A percentile compares a stretch with the other conserved stretches of the same genome.
Evolutionary conservation across 441 rosid genomes (phyloP).

Genomic region (Erodium moschatum): DNA sequence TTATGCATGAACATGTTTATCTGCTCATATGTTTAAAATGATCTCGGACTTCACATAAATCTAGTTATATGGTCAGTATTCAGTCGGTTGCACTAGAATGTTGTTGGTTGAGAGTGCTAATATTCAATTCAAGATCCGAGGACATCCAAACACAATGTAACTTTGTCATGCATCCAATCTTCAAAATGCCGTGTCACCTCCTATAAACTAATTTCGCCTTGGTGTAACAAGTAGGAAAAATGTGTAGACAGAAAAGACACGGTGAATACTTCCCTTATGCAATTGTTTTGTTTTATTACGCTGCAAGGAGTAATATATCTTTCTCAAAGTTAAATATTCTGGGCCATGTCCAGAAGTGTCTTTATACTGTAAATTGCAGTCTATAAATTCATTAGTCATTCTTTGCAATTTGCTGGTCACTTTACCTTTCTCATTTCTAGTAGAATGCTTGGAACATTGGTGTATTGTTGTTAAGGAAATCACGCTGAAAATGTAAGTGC

Average conservation of each 20-base stretch:
- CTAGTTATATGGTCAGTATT: not conserved
- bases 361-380: not conserved
- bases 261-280: not conserved
- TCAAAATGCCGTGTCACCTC: not conserved
- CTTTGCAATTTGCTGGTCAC: not conserved
- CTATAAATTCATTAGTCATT: not conserved
- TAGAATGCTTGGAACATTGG: not conserved
- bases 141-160: not conserved
- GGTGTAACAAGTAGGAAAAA: not conserved
- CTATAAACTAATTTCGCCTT: no score
- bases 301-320: not conserved
- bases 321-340: not conserved
- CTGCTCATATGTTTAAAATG: not conserved
- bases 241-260: not conserved
- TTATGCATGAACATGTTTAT: not conserved
- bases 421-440: not conserved
- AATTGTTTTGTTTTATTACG: not conserved
- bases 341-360: not conserved
- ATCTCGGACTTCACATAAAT: not conserved
- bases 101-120: not conserved
- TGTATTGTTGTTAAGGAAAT: not conserved
- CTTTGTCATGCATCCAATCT: not conserved
- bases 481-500: not conserved
- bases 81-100: not conserved
- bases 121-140: not conserved